These are phyloP conservation scores for Chlamydomonas sp. DNA, from an alignment of 139 green algal species.

Conservation along the genomic window DNA sequence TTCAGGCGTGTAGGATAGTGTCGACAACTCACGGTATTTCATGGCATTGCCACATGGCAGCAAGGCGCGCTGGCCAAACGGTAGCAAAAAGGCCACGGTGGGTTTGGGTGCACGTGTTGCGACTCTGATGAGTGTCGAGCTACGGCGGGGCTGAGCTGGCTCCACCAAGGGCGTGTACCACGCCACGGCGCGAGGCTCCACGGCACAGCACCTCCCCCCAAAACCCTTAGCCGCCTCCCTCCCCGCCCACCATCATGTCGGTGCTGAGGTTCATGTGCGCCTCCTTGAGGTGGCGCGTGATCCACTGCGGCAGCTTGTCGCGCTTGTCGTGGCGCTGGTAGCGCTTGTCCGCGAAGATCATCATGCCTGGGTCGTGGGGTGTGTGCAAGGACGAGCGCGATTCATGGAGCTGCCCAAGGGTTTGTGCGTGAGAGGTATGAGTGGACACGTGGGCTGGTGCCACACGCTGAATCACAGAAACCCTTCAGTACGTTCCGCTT, in stretches of 20 bases:
- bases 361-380: constrained; percentile 63
- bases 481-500: too few relatives aligned
- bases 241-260: constrained; percentile 88
- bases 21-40: not conserved
- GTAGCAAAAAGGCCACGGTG: too few relatives aligned
- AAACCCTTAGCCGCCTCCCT: not conserved
- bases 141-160: not conserved
- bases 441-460: too few relatives aligned
- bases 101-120: too few relatives aligned
- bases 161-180: constrained; percentile 11
- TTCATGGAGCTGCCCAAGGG: not conserved
- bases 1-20: not conserved
- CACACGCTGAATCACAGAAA: too few relatives aligned
- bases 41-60: not conserved
- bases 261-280: constrained; percentile 94
- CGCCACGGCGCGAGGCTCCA: constrained; percentile 57
- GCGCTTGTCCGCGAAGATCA: constrained; percentile 87
- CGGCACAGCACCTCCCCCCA: not conserved
- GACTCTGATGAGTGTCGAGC: not conserved
- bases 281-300: constrained; percentile 90
- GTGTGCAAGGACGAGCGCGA: too few relatives aligned
- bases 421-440: not conserved
- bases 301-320: constrained; percentile 96
- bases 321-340: constrained; percentile 99
- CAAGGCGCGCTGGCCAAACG: not conserved